Evolutionary conservation across 441 rosid species (phyloP).

Genomic region (Flueggea neowawraea): DNA sequence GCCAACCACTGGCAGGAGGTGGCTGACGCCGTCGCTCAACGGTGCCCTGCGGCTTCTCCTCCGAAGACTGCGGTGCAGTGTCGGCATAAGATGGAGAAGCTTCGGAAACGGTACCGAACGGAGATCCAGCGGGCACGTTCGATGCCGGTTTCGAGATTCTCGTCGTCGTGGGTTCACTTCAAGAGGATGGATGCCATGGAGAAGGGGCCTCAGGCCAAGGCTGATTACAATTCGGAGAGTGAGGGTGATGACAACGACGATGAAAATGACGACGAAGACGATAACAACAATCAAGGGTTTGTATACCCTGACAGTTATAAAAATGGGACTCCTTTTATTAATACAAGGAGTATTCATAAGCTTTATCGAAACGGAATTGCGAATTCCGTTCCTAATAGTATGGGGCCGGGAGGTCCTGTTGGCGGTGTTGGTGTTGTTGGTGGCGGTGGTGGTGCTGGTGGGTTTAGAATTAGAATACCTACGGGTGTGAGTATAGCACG

Average conservation of each 20-base stretch:
- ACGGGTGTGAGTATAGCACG: conserved; percentile 76
- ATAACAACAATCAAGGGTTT: conserved; percentile 5
- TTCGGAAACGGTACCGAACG: conserved; percentile 78
- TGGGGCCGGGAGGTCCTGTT: no score
- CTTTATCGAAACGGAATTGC: conserved; percentile 55
- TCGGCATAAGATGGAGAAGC: conserved; percentile 99
- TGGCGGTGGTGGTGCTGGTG: conserved; percentile 17
- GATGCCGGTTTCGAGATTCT: conserved; percentile 66
- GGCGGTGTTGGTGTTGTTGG: no score
- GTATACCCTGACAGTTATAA: no score
- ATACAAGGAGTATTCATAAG: conserved; percentile 37
- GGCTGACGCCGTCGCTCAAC: conserved; percentile 56
- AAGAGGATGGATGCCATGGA: conserved; percentile 93
- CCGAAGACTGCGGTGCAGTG: conserved; percentile 93
- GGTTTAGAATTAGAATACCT: conserved; percentile 73
- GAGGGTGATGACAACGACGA: conserved; percentile 41
- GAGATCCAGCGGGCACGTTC: conserved; percentile 94
- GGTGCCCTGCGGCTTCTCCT: conserved; percentile 61
- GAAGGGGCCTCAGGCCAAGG: conserved; percentile 46
- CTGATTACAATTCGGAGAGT: conserved; percentile 34
- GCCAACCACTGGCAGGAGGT: conserved; percentile 97
- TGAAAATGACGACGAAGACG: conserved; percentile 41
- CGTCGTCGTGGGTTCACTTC: conserved; percentile 92
- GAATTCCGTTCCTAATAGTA: conserved; percentile 9
- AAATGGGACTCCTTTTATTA: conserved; percentile 17